Evolutionary conservation across 2,329 filamentous ascomycete species (phyloP).

Genomic region (Paramyrothecium sp.): DNA sequence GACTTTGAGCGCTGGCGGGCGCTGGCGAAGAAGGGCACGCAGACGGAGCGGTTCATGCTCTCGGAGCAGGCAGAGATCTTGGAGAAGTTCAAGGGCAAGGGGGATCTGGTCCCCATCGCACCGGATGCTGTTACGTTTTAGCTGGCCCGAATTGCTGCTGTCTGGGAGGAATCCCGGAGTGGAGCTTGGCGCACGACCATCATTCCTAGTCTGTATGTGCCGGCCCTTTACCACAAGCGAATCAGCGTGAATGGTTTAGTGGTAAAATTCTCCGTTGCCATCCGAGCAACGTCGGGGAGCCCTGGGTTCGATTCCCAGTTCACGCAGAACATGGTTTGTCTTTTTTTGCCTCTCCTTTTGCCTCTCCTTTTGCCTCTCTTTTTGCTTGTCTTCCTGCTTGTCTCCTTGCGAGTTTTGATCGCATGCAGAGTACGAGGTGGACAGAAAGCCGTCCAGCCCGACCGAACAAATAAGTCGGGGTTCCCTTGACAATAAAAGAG

Average conservation of each 20-base stretch:
- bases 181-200: too few relatives aligned
- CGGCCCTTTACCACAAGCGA: too few relatives aligned
- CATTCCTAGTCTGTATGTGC: too few relatives aligned
- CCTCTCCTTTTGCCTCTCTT: too few relatives aligned
- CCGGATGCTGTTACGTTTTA: slow-evolving; percentile 13
- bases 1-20: slow-evolving; percentile 52
- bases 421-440: too few relatives aligned
- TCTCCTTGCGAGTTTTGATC: too few relatives aligned
- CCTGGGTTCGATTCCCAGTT: slow-evolving; percentile 33
- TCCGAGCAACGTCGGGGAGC: slow-evolving; percentile 27
- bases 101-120: slow-evolving; percentile 43
- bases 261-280: slow-evolving; percentile 34
- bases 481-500: too few relatives aligned
- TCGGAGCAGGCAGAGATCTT: slow-evolving; percentile 52
- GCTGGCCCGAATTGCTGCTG: slow-evolving; percentile 6
- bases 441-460: too few relatives aligned
- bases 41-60: slow-evolving; percentile 49
- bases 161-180: too few relatives aligned
- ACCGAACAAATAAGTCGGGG: too few relatives aligned
- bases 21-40: slow-evolving; percentile 45
- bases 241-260: slow-evolving; percentile 30
- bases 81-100: slow-evolving; percentile 48
- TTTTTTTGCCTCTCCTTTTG: slow-evolving; percentile 8
- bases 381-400: too few relatives aligned
- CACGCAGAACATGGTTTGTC: slow-evolving; percentile 19